Evolutionary conservation across 2,329 filamentous ascomycete genomes (phyloP).

Genomic region (Botrytis byssoidea): DNA sequence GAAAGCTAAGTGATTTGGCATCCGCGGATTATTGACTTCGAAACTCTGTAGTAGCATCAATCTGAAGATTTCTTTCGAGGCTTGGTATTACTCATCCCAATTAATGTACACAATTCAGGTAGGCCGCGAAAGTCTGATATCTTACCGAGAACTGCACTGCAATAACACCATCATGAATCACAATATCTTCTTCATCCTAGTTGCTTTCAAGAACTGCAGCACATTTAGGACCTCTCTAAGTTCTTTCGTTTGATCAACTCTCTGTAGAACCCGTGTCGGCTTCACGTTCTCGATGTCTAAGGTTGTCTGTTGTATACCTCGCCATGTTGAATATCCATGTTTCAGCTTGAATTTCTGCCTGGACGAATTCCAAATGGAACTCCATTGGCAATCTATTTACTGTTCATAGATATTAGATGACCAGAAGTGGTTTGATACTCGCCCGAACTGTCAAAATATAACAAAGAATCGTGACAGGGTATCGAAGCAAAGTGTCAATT

Average conservation of each 20-base stretch:
- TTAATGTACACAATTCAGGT: no score
- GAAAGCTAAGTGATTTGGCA: not conserved
- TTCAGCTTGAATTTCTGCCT: not conserved
- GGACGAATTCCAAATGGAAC: not conserved
- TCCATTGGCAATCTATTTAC: not conserved
- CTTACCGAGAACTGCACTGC: not conserved
- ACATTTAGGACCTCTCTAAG: not conserved
- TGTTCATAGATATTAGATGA: not conserved
- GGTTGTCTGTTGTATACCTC: not conserved
- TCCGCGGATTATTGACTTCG: not conserved
- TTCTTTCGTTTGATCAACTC: not conserved
- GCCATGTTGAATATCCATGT: not conserved
- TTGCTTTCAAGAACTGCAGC: not conserved
- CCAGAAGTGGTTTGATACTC: not conserved
- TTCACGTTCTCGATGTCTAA: not conserved
- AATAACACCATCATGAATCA: not conserved
- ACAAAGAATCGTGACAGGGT: not conserved
- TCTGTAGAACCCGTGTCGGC: not conserved
- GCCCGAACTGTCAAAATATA: not conserved
- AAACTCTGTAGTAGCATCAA: not conserved
- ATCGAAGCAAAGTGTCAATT: not conserved
- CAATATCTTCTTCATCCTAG: not conserved
- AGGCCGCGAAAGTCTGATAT: not conserved
- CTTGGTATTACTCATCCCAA: not conserved
- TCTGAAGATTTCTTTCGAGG: not conserved